phyloP scores from a whole-genome alignment of 306 rosid species.

The Pueraria montana region DNA sequence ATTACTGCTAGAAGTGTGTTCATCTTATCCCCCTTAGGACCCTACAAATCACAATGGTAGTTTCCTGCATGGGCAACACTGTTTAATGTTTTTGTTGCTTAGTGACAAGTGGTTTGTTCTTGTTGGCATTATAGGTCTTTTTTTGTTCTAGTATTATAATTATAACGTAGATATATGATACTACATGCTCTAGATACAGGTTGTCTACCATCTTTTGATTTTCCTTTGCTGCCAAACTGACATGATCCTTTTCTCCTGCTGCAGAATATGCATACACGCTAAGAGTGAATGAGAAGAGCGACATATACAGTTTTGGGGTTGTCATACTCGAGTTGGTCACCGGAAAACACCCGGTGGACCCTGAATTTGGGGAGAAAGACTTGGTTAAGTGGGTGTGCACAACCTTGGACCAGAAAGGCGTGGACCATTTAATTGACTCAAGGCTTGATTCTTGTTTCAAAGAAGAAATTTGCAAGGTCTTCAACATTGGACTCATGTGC shows the following conservation, averaged over 20 bases:
- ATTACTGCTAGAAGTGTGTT: not conserved
- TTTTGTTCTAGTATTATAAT: not conserved
- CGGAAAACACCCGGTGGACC: constrained; percentile 82
- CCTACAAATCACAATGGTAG: constrained; percentile 9
- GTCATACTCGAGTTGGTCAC: constrained; percentile 88
- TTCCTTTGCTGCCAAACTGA: constrained; percentile 10
- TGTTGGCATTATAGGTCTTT: constrained; percentile 11
- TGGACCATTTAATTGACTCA: constrained; percentile 75
- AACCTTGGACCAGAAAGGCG: constrained; percentile 82
- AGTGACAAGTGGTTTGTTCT: constrained; percentile 13
- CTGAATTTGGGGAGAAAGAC: constrained; percentile 94
- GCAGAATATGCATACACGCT: constrained; percentile 97
- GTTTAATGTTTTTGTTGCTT: constrained; percentile 32
- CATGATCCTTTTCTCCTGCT: constrained; percentile 36
- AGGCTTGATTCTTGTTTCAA: constrained; percentile 82
- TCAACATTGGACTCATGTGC: constrained; percentile 90
- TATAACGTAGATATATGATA: not conserved
- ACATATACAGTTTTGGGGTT: constrained; percentile 95
- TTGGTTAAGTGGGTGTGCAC: constrained; percentile 97
- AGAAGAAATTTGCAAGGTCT: constrained; percentile 84
- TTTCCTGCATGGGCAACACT: constrained; percentile 32
- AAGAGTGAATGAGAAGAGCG: constrained; percentile 94
- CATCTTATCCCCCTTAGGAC: constrained; percentile 9
- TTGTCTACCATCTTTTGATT: constrained; percentile 32
- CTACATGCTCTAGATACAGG: constrained; percentile 13